Evolutionary conservation across 129 eudicot genomes (phyloP).

Genomic region (Gnaphalium uliginosum): DNA sequence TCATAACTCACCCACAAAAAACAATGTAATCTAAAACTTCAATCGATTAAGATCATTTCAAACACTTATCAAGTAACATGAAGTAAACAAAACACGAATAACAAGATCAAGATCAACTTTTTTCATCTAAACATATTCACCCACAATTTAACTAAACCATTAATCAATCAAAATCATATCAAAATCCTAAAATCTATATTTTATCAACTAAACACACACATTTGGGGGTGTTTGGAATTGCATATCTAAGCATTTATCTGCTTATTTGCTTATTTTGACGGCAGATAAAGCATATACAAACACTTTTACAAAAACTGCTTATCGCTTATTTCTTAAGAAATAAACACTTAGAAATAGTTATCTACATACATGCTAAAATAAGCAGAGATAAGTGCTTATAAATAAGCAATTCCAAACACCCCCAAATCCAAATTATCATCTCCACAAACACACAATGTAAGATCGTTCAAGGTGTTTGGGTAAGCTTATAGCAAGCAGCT

Average conservation of each 20-base stretch:
- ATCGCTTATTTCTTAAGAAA: too few relatives aligned
- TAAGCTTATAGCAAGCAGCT: neutral
- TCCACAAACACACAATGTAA: neutral
- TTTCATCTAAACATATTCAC: neutral
- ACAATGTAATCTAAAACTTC: neutral
- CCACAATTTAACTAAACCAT: neutral
- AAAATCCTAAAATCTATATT: neutral
- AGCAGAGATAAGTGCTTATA: too few relatives aligned
- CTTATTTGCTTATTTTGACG: too few relatives aligned
- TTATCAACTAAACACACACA: neutral
- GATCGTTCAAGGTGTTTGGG: neutral
- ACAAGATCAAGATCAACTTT: conserved; percentile 8
- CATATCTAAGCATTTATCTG: too few relatives aligned
- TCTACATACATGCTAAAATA: too few relatives aligned
- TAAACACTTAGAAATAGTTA: too few relatives aligned
- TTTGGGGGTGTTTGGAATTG: too few relatives aligned
- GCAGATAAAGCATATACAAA: too few relatives aligned
- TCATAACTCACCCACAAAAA: neutral
- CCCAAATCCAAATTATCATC: neutral
- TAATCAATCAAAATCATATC: neutral
- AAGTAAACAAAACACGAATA: neutral
- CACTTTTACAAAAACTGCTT: too few relatives aligned
- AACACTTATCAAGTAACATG: neutral
- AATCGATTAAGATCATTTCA: neutral
- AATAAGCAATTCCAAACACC: too few relatives aligned